Conservation (phyloP, 2,329 filamentous ascomycete species). For the Penicillium sp. region DNA sequence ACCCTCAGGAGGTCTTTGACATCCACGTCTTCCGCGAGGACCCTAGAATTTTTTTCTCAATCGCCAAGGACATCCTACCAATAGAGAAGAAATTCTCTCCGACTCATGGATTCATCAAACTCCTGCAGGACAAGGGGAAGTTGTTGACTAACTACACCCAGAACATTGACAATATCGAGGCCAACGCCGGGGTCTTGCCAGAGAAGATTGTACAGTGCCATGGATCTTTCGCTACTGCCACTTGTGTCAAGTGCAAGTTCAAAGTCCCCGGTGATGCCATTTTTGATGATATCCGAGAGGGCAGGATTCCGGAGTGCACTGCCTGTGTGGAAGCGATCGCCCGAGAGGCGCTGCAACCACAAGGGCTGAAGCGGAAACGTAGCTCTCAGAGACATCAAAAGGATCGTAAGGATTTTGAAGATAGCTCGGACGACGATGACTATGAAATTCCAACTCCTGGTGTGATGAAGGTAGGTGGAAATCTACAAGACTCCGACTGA, state of each 20-base stretch:
- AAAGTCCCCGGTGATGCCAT: constrained; percentile 75
- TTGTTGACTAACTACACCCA: constrained; percentile 97
- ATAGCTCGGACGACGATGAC: constrained; percentile 61
- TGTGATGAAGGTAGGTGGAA: constrained; percentile 69
- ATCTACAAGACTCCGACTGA: neutral
- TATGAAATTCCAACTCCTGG: constrained; percentile 70
- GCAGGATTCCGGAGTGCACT: constrained; percentile 76
- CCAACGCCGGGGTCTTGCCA: constrained; percentile 76
- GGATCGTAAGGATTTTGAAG: constrained; percentile 60
- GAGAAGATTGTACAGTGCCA: constrained; percentile 94
- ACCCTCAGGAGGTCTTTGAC: constrained; percentile 95
- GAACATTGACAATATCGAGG: constrained; percentile 96
- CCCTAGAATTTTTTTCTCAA: constrained; percentile 85
- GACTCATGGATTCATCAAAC: constrained; percentile 89
- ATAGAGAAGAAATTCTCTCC: constrained; percentile 79
- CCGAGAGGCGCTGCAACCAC: constrained; percentile 45
- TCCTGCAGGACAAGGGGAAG: constrained; percentile 85
- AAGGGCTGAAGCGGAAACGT: constrained; percentile 58
- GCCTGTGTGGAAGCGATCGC: constrained; percentile 64
- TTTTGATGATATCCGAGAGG: constrained; percentile 75
- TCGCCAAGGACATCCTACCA: constrained; percentile 89
- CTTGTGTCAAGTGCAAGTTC: constrained; percentile 79
- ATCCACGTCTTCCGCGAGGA: constrained; percentile 84
- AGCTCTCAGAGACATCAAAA: constrained; percentile 51
- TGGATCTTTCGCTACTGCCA: constrained; percentile 90